Evolutionary conservation across 2,329 filamentous ascomycete genomes (phyloP).

Genomic region (Blastomyces gilchristii): DNA sequence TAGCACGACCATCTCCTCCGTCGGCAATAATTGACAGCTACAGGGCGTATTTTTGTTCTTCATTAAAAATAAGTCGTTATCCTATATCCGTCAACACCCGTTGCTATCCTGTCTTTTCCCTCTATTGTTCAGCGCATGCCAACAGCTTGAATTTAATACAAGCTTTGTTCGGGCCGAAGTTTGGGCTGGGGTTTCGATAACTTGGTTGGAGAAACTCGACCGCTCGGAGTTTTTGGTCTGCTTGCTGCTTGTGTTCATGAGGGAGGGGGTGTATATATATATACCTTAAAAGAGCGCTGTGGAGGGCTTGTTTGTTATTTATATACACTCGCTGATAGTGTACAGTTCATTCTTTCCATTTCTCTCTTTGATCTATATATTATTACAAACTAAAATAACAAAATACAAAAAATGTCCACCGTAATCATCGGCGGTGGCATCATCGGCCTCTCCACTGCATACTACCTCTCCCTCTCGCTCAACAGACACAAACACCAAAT

Average conservation of each 20-base stretch:
- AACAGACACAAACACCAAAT: conserved; percentile 31
- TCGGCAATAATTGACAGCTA: background rate
- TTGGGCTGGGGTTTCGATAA: background rate
- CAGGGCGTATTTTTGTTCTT: background rate
- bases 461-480: conserved; percentile 50
- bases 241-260: background rate
- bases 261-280: no score
- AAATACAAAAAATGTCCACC: conserved; percentile 38
- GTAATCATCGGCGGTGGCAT: conserved; percentile 61
- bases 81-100: background rate
- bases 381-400: background rate
- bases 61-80: background rate
- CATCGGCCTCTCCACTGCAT: conserved; percentile 60
- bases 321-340: background rate
- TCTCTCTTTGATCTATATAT: background rate
- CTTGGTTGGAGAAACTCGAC: background rate
- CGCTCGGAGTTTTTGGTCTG: background rate
- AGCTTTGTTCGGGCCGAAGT: background rate
- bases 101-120: background rate
- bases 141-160: background rate
- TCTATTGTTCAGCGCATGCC: no score
- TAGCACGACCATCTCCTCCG: no score
- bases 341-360: background rate
- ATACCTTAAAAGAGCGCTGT: background rate
- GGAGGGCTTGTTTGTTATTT: background rate